Evolutionary conservation across 2,329 filamentous ascomycete species (phyloP).

Genomic region (Aspergillus viridinutans): DNA sequence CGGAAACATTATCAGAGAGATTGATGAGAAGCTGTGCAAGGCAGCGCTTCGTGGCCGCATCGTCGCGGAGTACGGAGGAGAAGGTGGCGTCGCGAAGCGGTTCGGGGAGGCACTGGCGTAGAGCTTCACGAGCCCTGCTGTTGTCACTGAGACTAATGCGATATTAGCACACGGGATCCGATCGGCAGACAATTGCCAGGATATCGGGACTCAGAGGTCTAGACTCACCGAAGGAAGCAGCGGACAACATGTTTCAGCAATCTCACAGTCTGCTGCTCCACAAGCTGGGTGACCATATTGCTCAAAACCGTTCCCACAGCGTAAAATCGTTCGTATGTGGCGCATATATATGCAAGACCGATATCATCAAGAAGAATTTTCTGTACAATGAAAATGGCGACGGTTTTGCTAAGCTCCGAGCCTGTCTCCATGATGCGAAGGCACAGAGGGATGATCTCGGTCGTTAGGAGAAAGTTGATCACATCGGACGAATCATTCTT

Average conservation of each 20-base stretch:
- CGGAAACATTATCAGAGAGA: slow-evolving; percentile 79
- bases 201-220: not conserved
- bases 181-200: not conserved
- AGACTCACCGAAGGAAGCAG: slow-evolving; percentile 82
- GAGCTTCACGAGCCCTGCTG: slow-evolving; percentile 86
- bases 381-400: slow-evolving; percentile 98
- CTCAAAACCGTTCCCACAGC: slow-evolving; percentile 94
- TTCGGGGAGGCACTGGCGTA: slow-evolving; percentile 93
- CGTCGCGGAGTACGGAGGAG: slow-evolving; percentile 90
- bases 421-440: slow-evolving; percentile 99
- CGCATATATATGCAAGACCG: slow-evolving; percentile 95
- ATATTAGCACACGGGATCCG: not conserved
- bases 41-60: slow-evolving; percentile 95
- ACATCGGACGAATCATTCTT: slow-evolving; percentile 99
- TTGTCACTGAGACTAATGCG: slow-evolving; percentile 79
- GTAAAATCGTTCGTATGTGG: slow-evolving; percentile 97
- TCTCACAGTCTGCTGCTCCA: slow-evolving; percentile 94
- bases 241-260: slow-evolving; percentile 96
- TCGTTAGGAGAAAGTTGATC: slow-evolving; percentile 97
- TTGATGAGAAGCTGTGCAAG: slow-evolving; percentile 97
- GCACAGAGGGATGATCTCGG: slow-evolving; percentile 96
- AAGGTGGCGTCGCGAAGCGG: slow-evolving; percentile 99
- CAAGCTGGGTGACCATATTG: slow-evolving; percentile 97
- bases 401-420: slow-evolving; percentile 96
- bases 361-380: slow-evolving; percentile 97